phyloP scores from a whole-genome alignment of 2,329 filamentous ascomycete genomes.

The Curvularia verruculosa region DNA sequence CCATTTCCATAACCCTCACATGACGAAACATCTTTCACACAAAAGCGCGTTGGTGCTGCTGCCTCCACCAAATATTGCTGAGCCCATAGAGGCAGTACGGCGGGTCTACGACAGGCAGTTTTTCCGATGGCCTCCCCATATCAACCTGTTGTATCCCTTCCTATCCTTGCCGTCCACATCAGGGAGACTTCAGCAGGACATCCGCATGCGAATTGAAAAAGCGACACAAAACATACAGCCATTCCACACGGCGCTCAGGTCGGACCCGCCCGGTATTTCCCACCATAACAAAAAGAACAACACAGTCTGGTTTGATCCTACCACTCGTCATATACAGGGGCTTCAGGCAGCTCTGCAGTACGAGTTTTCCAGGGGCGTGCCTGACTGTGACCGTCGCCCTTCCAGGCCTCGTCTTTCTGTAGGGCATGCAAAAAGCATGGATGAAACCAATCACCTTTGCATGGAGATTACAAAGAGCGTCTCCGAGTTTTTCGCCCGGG shows the following conservation, averaged over 20 bases:
- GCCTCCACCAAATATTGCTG: conserved; percentile 26
- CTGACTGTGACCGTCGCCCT: conserved; percentile 24
- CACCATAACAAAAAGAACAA: conserved; percentile 27
- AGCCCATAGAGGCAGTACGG: conserved; percentile 36
- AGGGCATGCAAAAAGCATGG: conserved; percentile 30
- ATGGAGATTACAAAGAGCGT: conserved; percentile 24
- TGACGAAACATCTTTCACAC: conserved; percentile 29
- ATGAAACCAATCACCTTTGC: conserved; percentile 18
- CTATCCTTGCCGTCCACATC: conserved; percentile 27
- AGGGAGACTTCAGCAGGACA: conserved; percentile 23
- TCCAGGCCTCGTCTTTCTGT: conserved; percentile 38
- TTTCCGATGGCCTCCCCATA: conserved; percentile 39
- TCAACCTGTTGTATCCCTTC: conserved; percentile 43
- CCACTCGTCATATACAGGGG: conserved; percentile 17
- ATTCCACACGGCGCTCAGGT: conserved; percentile 28
- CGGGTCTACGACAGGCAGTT: conserved; percentile 34
- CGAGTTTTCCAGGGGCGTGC: conserved; percentile 33
- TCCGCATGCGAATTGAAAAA: conserved; percentile 29
- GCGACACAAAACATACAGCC: conserved; percentile 22
- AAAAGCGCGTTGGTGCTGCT: conserved; percentile 37
- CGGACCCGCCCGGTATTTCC: conserved; percentile 28
- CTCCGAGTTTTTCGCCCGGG: conserved; percentile 4
- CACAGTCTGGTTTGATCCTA: conserved; percentile 36
- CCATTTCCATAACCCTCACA: neutral
- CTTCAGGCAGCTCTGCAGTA: conserved; percentile 36